Evolutionary conservation across 352 stramenopile species (phyloP), one percentile per base, ranked within the genome.

Genomic region (Phytophthora kernoviae): DNA sequence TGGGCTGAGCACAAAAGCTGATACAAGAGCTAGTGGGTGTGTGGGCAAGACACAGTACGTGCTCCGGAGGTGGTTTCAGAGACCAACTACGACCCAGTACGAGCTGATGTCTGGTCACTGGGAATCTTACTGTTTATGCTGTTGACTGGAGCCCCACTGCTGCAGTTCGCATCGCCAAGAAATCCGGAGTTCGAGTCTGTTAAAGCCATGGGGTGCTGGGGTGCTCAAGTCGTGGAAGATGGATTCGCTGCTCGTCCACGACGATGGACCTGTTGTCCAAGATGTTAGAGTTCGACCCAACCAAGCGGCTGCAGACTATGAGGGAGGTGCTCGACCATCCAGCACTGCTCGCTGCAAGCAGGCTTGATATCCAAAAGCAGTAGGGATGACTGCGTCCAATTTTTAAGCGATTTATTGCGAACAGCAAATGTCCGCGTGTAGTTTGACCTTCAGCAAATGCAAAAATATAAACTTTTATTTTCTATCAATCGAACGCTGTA

Each of bases 71-170:
- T 80, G 33, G 62, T 79, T 26, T 44, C 41, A 0, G 32, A 54
- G 14, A 15, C 33, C n/a, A 62, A 58, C 24, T 84, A 76, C 62
- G 63, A 72, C 54, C 56, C 65, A 15, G 60, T 67, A 33, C 51
- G 30, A 17, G 58, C 71, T 7, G 79, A 87, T 37, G 61, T 87
- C 42, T 90, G 79, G 79, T 87, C 77, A 22, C 62, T 87, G 1
- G 77, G 79, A n/a, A 62, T 87, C n/a, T 26, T 90, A 39, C 58
- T 90, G 9, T 90, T 87, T 53, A 77, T 87, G 61, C 49, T 89
- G 65, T 63, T 89, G 14, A 84, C 79, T 0, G 79, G 79, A n/a
- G 77, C 70, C 6, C 72, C 74, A 14, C 53, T 84, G 15, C 56
- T 85, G 15, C 52, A 75, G 44, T 59, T 78, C 12, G 65, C 74